Percentiles rank a stretch among this genome's conserved stretches.
These are phyloP conservation scores for Zalaria sp. DNA, from an alignment of 2,329 filamentous ascomycete genomes.

Conservation along the genomic window DNA sequence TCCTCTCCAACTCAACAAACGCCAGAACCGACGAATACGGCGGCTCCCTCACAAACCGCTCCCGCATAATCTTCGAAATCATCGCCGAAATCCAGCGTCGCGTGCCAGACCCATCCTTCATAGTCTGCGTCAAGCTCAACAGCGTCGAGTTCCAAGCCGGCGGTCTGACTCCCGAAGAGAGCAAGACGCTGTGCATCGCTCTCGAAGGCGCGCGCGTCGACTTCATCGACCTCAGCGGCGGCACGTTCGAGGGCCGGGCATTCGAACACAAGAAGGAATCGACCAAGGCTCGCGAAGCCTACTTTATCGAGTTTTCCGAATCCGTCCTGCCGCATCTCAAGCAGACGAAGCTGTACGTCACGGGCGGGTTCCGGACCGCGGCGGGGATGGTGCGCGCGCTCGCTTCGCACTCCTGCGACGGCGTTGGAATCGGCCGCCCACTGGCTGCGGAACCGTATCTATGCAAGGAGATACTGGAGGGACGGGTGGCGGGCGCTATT, in stretches of 20 bases:
- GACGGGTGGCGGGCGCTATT: slow-evolving; percentile 12
- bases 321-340: slow-evolving; percentile 14
- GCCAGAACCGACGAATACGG: slow-evolving; percentile 28
- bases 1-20: slow-evolving; percentile 26
- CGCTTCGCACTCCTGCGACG: slow-evolving; percentile 11
- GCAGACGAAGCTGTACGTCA: slow-evolving; percentile 18
- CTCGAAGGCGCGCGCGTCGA: slow-evolving; percentile 11
- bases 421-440: slow-evolving; percentile 15
- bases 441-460: slow-evolving; percentile 15
- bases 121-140: slow-evolving; percentile 17
- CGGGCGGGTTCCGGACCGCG: slow-evolving; percentile 17
- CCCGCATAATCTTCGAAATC: slow-evolving; percentile 25
- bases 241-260: slow-evolving; percentile 14
- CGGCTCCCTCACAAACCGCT: slow-evolving; percentile 25
- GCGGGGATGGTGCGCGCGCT: slow-evolving; percentile 14
- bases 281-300: slow-evolving; percentile 14
- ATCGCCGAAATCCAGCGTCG: slow-evolving; percentile 10
- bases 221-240: slow-evolving; percentile 14
- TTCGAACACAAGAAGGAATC: slow-evolving; percentile 17
- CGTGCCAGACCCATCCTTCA: slow-evolving; percentile 12
- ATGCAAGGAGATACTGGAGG: slow-evolving; percentile 15
- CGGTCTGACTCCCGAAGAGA: slow-evolving; percentile 14
- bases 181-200: slow-evolving; percentile 11
- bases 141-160: slow-evolving; percentile 16
- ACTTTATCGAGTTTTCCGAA: slow-evolving; percentile 18